Evolutionary conservation across 2,329 filamentous ascomycete genomes (phyloP).

Genomic region (Phialophora macrospora): DNA sequence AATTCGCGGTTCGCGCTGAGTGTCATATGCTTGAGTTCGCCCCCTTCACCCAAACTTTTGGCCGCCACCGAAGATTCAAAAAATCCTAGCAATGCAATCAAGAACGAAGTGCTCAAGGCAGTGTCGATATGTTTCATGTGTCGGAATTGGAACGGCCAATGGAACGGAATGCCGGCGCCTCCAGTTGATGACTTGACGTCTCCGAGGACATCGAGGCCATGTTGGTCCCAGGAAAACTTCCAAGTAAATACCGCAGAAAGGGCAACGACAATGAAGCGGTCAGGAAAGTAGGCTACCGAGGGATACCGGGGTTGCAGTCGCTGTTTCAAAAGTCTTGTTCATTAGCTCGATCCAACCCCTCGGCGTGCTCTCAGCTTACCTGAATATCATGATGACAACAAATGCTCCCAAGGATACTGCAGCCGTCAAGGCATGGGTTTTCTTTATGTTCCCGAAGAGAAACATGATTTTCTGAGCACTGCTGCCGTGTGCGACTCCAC

Average conservation of each 20-base stretch:
- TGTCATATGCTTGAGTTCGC: conserved; percentile 76
- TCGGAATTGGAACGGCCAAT: conserved; percentile 78
- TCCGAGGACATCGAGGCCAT: conserved; percentile 83
- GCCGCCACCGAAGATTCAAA: conserved; percentile 97
- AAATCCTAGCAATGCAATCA: conserved; percentile 95
- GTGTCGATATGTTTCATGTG: conserved; percentile 83
- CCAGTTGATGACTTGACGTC: conserved; percentile 71
- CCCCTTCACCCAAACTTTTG: conserved; percentile 74
- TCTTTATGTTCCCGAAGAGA: conserved; percentile 67
- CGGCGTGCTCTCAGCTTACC: conserved; percentile 58
- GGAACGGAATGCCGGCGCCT: conserved; percentile 75
- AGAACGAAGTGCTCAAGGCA: conserved; percentile 86
- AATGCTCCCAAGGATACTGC: conserved; percentile 80
- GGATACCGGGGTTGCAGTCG: conserved; percentile 78
- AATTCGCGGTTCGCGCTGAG: conserved; percentile 92
- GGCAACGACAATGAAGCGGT: conserved; percentile 88
- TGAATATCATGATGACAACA: conserved; percentile 83
- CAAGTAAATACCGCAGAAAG: conserved; percentile 80
- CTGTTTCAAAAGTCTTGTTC: conserved; percentile 75
- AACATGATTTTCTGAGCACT: conserved; percentile 85
- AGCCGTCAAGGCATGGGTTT: conserved; percentile 75
- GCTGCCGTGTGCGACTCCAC: conserved; percentile 74
- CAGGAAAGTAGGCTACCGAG: conserved; percentile 83
- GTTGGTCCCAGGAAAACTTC: conserved; percentile 74
- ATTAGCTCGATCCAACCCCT: conserved; percentile 19